These are phyloP conservation scores for Neurospora sp. DNA, from an alignment of 495 filamentous ascomycete species.

Conservation along the genomic window DNA sequence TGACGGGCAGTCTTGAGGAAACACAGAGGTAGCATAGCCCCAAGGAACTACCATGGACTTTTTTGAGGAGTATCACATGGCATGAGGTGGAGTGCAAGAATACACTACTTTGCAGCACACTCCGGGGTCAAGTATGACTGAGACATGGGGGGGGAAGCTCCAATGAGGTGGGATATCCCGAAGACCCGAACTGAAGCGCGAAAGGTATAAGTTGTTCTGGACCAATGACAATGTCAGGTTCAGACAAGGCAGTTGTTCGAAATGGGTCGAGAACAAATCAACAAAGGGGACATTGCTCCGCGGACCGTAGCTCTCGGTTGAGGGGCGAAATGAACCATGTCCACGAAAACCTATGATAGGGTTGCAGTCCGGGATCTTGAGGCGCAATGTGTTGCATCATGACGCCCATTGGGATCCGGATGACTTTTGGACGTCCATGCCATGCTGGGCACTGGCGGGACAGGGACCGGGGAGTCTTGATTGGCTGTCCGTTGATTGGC, in stretches of 20 bases:
- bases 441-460: background rate
- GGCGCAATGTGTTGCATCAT: background rate
- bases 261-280: background rate
- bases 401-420: background rate
- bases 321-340: background rate
- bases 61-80: background rate
- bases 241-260: background rate
- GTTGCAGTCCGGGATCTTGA: background rate
- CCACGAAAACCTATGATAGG: background rate
- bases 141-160: background rate
- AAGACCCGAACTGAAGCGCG: background rate
- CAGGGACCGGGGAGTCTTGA: background rate
- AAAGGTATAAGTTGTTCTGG: background rate
- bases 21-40: background rate
- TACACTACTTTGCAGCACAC: background rate
- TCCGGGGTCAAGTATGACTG: background rate
- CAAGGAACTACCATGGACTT: background rate
- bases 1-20: background rate
- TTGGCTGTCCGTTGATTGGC: background rate
- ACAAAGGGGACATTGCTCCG: background rate
- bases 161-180: background rate
- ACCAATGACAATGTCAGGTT: background rate
- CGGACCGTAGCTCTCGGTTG: background rate
- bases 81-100: background rate
- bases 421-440: background rate